Evolutionary conservation across 2,329 filamentous ascomycete species (phyloP).

Genomic region (Lecanoromycetidae sp.): DNA sequence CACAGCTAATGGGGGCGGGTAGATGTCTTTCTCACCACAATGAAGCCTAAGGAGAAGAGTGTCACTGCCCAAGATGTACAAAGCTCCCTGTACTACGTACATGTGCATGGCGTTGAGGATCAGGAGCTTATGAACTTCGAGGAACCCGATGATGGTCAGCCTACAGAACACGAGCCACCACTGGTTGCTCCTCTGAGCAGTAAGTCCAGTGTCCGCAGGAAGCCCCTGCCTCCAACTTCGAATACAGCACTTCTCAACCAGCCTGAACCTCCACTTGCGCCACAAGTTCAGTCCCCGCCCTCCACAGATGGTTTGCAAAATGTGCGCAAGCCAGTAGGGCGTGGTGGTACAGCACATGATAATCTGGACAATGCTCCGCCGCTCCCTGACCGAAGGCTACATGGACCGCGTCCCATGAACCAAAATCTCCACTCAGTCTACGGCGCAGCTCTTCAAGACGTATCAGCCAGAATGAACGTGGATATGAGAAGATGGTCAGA

Average conservation of each 20-base stretch:
- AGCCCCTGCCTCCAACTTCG: slow-evolving; percentile 8
- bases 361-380: neutral
- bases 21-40: slow-evolving; percentile 87
- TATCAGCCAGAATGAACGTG: slow-evolving; percentile 11
- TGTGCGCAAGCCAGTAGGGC: slow-evolving; percentile 1
- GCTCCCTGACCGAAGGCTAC: slow-evolving; percentile 9
- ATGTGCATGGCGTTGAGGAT: slow-evolving; percentile 57
- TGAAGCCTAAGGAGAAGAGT: slow-evolving; percentile 70
- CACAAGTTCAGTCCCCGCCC: neutral
- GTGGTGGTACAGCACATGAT: neutral
- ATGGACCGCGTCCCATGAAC: slow-evolving; percentile 15
- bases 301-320: no score
- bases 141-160: neutral
- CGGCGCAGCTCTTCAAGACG: neutral
- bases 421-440: slow-evolving; percentile 1
- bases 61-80: slow-evolving; percentile 79
- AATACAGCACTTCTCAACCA: neutral
- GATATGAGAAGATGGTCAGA: slow-evolving; percentile 11
- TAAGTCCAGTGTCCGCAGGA: slow-evolving; percentile 6
- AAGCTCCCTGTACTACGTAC: slow-evolving; percentile 81
- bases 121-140: slow-evolving; percentile 19
- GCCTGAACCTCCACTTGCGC: neutral
- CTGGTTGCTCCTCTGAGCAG: neutral
- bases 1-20: slow-evolving; percentile 13
- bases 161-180: neutral